A percentile compares a stretch with the other conserved stretches of the same genome.
Conservation (phyloP, 805 yeast species). For the Lachancea waltii region DNA sequence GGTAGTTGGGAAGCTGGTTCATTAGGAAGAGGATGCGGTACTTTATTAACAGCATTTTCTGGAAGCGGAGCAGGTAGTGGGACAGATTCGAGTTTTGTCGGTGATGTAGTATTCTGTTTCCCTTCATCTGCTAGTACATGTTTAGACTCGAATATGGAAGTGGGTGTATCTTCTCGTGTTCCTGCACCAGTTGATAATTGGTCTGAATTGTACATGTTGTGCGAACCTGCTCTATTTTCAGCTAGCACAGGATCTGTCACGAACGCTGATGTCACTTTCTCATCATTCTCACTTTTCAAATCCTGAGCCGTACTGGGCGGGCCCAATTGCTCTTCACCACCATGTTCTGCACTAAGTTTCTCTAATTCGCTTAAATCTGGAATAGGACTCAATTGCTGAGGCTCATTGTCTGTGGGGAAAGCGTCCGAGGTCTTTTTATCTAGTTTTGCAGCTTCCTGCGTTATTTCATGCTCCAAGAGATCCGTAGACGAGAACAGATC, state of each 20-base stretch:
- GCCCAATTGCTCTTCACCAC: neutral
- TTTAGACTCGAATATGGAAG: constrained; percentile 15
- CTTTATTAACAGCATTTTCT: constrained; percentile 6
- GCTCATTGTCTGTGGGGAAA: neutral
- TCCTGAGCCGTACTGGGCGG: no score
- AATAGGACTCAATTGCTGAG: neutral
- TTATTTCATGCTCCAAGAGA: constrained; percentile 16
- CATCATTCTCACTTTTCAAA: no score
- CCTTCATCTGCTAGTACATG: neutral
- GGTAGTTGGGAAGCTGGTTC: constrained; percentile 7
- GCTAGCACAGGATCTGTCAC: neutral
- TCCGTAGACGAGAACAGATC: constrained; percentile 21
- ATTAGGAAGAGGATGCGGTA: neutral
- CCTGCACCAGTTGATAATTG: constrained; percentile 6
- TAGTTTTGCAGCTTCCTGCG: constrained; percentile 8
- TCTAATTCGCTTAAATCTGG: neutral
- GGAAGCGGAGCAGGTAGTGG: constrained; percentile 7
- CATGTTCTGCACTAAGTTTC: neutral
- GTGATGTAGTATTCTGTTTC: constrained; percentile 1
- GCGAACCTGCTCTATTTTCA: neutral
- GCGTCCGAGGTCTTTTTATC: neutral
- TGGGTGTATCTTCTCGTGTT: constrained; percentile 19
- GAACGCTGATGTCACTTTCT: no score
- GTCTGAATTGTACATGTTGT: constrained; percentile 3
- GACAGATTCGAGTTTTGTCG: constrained; percentile 1